phyloP scores from a whole-genome alignment of 768 basidiomycete genomes.

The Mycena capillaripes region DNA sequence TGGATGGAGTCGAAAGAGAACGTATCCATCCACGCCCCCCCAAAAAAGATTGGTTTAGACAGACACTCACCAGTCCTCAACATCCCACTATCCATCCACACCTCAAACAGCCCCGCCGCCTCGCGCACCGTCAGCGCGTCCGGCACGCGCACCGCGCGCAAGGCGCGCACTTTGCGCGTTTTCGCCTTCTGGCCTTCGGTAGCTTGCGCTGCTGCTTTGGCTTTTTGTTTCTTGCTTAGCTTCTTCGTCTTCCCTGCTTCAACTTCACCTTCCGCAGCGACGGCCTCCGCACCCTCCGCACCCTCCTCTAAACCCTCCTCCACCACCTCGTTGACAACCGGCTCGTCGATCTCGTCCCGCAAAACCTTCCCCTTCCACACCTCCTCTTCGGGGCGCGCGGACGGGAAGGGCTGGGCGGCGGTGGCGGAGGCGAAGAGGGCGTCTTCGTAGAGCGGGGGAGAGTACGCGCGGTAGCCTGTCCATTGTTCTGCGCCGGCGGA shows the following conservation, averaged over 20 bases:
- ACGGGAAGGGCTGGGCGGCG: constrained; percentile 10
- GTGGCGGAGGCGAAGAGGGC: not conserved
- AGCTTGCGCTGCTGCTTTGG: not conserved
- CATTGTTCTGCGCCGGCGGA: constrained; percentile 40
- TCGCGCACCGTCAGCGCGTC: constrained; percentile 73
- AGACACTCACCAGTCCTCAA: constrained; percentile 67
- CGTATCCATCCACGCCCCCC: too few relatives aligned
- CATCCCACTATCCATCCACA: constrained; percentile 78
- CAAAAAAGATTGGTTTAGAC: too few relatives aligned
- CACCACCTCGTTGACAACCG: not conserved
- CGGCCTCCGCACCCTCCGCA: not conserved
- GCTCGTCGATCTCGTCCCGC: constrained; percentile 4
- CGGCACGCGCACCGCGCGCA: constrained; percentile 59
- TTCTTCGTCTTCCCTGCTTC: not conserved
- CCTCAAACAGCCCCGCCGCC: constrained; percentile 80
- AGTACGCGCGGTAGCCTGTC: constrained; percentile 56
- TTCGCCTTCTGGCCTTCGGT: not conserved
- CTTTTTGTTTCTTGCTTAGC: not conserved
- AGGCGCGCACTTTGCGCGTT: constrained; percentile 12
- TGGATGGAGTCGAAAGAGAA: too few relatives aligned
- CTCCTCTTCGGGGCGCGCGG: constrained; percentile 7
- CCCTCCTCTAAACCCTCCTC: not conserved
- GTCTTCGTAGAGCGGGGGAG: constrained; percentile 32
- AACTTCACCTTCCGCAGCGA: not conserved
- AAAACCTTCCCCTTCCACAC: not conserved